phyloP scores from a whole-genome alignment of 306 rosid genomes.

The Quercus variabilis region DNA sequence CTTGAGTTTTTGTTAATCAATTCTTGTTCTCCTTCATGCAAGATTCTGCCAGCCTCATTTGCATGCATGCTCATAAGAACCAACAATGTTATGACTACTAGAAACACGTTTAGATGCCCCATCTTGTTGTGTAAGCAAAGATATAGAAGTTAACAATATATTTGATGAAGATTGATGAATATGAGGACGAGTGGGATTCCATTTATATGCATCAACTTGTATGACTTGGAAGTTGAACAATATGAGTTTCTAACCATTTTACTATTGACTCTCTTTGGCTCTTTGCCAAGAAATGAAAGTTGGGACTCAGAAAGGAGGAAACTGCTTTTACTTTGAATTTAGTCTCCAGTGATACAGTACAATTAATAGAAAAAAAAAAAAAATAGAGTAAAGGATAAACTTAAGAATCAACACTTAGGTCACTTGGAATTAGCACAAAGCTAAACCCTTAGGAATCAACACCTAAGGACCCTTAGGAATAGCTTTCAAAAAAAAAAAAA shows the following conservation, averaged over 20 bases:
- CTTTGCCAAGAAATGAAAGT: too few species aligned
- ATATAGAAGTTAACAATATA: not conserved
- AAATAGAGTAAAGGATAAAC: too few species aligned
- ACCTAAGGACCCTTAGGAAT: too few species aligned
- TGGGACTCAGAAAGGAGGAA: not conserved
- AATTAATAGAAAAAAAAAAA: too few species aligned
- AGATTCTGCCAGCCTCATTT: too few species aligned
- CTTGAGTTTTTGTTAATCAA: not conserved
- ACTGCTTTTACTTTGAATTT: not conserved
- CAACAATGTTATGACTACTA: not conserved
- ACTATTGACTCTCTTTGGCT: not conserved
- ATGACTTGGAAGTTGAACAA: not conserved
- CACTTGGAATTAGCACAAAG: too few species aligned
- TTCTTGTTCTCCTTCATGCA: not conserved
- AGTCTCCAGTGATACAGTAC: not conserved
- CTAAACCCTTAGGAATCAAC: too few species aligned
- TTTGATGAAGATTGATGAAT: not conserved
- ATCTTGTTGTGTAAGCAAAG: not conserved
- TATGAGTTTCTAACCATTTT: not conserved
- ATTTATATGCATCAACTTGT: not conserved
- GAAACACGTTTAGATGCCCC: not conserved
- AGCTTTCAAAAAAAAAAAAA: too few species aligned
- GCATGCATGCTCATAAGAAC: not conserved
- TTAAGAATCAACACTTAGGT: too few species aligned
- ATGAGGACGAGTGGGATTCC: not conserved